Conservation (phyloP, 192 early-diverging fungal genomes). For the Dispira simplex region DNA sequence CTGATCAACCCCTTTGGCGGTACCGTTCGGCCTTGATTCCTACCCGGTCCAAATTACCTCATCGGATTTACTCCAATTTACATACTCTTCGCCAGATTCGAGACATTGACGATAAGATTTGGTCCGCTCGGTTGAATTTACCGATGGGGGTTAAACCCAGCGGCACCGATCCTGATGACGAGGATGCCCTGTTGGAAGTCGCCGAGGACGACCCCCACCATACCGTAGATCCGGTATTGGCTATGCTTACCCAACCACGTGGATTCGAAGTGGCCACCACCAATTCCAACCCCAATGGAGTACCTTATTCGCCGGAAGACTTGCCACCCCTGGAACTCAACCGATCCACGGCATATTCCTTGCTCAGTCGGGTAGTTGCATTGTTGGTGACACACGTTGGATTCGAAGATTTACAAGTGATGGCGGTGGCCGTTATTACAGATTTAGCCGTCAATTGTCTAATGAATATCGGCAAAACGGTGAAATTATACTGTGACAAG, state of each 20-base stretch:
- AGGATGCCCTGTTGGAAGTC: background rate
- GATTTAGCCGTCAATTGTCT: slow-evolving; percentile 74
- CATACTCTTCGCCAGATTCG: slow-evolving; percentile 35
- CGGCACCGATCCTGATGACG: background rate
- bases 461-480: slow-evolving; percentile 62
- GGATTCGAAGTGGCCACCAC: background rate
- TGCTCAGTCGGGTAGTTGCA: slow-evolving; percentile 41
- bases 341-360: slow-evolving; percentile 30
- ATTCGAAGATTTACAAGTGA: slow-evolving; percentile 62
- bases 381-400: slow-evolving; percentile 74
- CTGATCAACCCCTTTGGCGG: slow-evolving; percentile 14
- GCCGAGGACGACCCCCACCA: background rate
- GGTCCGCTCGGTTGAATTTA: slow-evolving; percentile 32
- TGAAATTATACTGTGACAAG: slow-evolving; percentile 63
- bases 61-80: slow-evolving; percentile 23
- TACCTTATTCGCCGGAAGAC: slow-evolving; percentile 5
- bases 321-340: slow-evolving; percentile 38
- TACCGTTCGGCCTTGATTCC: slow-evolving; percentile 15
- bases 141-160: slow-evolving; percentile 17
- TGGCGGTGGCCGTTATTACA: slow-evolving; percentile 51
- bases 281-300: background rate
- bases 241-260: background rate
- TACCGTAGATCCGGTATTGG: background rate
- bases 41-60: slow-evolving; percentile 12
- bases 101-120: slow-evolving; percentile 39